Percentiles rank a stretch among this genome's conserved stretches.
These are phyloP conservation scores for Clarkia xantiana DNA, from an alignment of 345 rosid species.

Conservation along the genomic window DNA sequence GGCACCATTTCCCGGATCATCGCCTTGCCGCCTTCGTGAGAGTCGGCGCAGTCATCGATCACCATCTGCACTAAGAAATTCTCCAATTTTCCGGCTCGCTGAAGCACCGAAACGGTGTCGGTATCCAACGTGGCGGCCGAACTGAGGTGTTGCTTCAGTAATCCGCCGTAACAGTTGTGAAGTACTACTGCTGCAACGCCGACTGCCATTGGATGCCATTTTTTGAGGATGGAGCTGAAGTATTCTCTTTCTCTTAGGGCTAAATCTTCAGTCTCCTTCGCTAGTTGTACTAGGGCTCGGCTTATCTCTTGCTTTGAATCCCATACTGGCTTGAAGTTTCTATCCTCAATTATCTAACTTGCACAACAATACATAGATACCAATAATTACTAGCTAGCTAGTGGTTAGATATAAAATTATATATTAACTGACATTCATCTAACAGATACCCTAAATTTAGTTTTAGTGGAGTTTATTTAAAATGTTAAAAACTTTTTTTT, in stretches of 20 bases:
- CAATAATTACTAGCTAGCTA: not conserved
- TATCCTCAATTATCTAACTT: conserved; percentile 4
- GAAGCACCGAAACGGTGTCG: conserved; percentile 23
- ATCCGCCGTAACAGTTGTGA: conserved; percentile 28
- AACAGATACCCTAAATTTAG: no score
- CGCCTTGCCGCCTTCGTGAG: conserved; percentile 31
- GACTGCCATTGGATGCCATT: conserved; percentile 27
- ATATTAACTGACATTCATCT: no score
- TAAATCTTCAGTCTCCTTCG: conserved; percentile 30
- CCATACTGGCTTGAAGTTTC: conserved; percentile 14
- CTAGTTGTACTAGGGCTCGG: conserved; percentile 25
- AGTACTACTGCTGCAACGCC: conserved; percentile 31
- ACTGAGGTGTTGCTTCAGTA: conserved; percentile 24
- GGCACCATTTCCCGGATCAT: conserved; percentile 52
- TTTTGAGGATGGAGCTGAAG: conserved; percentile 30
- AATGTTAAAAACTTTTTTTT: no score
- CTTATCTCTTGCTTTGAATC: conserved; percentile 21
- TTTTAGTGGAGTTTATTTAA: no score
- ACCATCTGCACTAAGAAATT: conserved; percentile 38
- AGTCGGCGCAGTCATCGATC: conserved; percentile 33
- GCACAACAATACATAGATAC: not conserved
- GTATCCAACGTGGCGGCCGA: conserved; percentile 11
- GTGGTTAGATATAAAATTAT: no score
- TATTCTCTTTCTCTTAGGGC: conserved; percentile 29
- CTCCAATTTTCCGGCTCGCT: conserved; percentile 35